Percentiles rank a stretch among this genome's conserved stretches.
Evolutionary conservation across 164 flowering plant species (phyloP).

Genomic region (Chloranthus sessilifolius): DNA sequence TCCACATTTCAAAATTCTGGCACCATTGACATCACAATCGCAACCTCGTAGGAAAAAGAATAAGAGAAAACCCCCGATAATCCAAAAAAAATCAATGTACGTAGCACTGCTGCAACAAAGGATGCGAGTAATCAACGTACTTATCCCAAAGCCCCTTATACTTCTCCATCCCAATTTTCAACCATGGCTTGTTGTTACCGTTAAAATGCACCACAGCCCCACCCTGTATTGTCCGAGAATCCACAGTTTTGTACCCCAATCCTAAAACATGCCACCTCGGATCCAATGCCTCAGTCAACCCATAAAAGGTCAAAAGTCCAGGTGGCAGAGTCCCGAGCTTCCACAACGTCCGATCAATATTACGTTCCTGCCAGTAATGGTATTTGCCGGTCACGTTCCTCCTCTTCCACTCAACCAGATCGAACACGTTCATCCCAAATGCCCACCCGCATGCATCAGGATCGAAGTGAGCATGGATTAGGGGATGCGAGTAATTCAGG

Average conservation of each 20-base stretch:
- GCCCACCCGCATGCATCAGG: slow-evolving; percentile 98
- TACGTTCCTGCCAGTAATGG: slow-evolving; percentile 87
- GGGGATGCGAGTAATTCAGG: slow-evolving; percentile 78
- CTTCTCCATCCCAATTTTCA: slow-evolving; percentile 79
- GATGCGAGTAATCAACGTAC: slow-evolving; percentile 64
- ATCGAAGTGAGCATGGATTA: slow-evolving; percentile 63
- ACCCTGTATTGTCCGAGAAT: slow-evolving; percentile 48
- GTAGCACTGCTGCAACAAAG: slow-evolving; percentile 64
- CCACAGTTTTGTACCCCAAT: slow-evolving; percentile 73
- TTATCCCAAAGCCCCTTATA: slow-evolving; percentile 80
- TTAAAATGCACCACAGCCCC: slow-evolving; percentile 84
- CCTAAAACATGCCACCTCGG: slow-evolving; percentile 79
- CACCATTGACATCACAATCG: too few relatives aligned
- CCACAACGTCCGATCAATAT: slow-evolving; percentile 74
- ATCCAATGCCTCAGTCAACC: slow-evolving; percentile 67
- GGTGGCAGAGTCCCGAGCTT: slow-evolving; percentile 90
- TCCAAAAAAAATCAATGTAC: slow-evolving; percentile 50
- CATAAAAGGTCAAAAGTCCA: slow-evolving; percentile 78
- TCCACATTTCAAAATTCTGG: too few relatives aligned
- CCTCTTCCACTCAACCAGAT: slow-evolving; percentile 74
- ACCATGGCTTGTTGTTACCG: slow-evolving; percentile 88
- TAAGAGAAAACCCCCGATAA: too few relatives aligned
- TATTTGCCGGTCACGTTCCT: slow-evolving; percentile 77
- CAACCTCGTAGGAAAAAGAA: too few relatives aligned
- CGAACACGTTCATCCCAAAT: slow-evolving; percentile 88